These are phyloP conservation scores for Heterobasidion irregulare DNA, from an alignment of 1,284 basidiomycete genomes.

Conservation along the genomic window DNA sequence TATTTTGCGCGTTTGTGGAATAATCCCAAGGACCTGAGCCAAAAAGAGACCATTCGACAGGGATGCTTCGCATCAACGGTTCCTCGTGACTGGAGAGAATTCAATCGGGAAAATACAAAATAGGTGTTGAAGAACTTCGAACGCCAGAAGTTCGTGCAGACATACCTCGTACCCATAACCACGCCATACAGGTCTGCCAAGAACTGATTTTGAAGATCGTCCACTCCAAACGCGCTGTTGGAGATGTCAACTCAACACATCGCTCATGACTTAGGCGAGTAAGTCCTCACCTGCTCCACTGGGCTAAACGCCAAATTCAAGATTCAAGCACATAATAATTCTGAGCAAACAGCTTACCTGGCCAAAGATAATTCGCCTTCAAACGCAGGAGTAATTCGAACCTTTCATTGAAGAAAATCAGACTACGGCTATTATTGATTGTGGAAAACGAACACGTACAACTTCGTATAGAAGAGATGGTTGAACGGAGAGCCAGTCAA, in stretches of 20 bases:
- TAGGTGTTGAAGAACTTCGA: not conserved
- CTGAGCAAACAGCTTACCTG: conserved; percentile 23
- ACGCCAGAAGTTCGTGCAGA: too few relatives aligned
- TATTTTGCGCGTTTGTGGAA: conserved; percentile 37
- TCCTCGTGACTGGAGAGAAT: conserved; percentile 46
- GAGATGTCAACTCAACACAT: conserved; percentile 12
- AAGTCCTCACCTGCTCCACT: conserved; percentile 13
- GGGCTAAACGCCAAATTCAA: conserved; percentile 6
- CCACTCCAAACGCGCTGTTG: conserved; percentile 54
- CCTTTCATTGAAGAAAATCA: conserved; percentile 18
- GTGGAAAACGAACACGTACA: conserved; percentile 26
- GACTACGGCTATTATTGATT: too few relatives aligned
- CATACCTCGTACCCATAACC: conserved; percentile 56
- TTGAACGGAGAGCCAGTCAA: conserved; percentile 51
- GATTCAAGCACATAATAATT: not conserved
- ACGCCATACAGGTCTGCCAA: conserved; percentile 62
- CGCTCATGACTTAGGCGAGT: too few relatives aligned
- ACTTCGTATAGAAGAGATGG: conserved; percentile 52
- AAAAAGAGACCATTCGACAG: conserved; percentile 50
- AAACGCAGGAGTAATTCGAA: conserved; percentile 63
- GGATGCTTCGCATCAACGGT: conserved; percentile 56
- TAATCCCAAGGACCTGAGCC: conserved; percentile 58
- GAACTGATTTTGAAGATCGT: conserved; percentile 56
- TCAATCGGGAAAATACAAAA: not conserved
- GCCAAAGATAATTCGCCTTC: conserved; percentile 68